These are phyloP conservation scores for Trichoderma hamatum DNA, from an alignment of 2,329 filamentous ascomycete species.

Conservation along the genomic window DNA sequence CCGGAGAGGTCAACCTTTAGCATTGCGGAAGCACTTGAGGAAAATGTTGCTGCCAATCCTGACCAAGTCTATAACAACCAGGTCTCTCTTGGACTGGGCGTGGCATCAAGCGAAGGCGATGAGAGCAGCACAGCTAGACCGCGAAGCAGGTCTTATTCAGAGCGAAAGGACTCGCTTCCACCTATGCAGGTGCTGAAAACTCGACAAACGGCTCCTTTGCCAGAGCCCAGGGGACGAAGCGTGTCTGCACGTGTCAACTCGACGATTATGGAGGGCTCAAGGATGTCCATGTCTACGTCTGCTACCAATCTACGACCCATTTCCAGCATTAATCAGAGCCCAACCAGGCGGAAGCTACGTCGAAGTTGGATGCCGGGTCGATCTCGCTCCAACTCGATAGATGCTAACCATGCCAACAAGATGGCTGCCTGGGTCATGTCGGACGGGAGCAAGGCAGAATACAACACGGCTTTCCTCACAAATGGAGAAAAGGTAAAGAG, in stretches of 20 bases:
- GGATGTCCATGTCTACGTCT: constrained; percentile 39
- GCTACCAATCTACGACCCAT: constrained; percentile 34
- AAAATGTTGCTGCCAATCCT: not conserved
- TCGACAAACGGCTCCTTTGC: constrained; percentile 39
- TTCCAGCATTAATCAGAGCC: constrained; percentile 47
- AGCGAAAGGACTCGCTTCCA: constrained; percentile 32
- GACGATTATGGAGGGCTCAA: constrained; percentile 37
- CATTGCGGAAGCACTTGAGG: not conserved
- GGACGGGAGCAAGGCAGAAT: constrained; percentile 56
- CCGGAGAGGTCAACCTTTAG: constrained; percentile 28
- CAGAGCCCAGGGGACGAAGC: constrained; percentile 49
- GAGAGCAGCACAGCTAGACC: constrained; percentile 30
- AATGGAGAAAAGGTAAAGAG: constrained; percentile 58
- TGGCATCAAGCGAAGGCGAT: not conserved
- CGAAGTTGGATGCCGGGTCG: constrained; percentile 59
- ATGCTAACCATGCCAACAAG: constrained; percentile 33
- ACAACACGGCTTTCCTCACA: constrained; percentile 55
- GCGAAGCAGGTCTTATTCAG: constrained; percentile 42
- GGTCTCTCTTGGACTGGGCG: not conserved
- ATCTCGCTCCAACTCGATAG: constrained; percentile 55
- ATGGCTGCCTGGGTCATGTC: constrained; percentile 58
- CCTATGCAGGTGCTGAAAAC: constrained; percentile 32
- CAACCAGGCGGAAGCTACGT: constrained; percentile 50
- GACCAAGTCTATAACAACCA: not conserved
- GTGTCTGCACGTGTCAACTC: constrained; percentile 52